Conservation (phyloP, 148 eudicot species). For the Vaccinium vitisidaea region DNA sequence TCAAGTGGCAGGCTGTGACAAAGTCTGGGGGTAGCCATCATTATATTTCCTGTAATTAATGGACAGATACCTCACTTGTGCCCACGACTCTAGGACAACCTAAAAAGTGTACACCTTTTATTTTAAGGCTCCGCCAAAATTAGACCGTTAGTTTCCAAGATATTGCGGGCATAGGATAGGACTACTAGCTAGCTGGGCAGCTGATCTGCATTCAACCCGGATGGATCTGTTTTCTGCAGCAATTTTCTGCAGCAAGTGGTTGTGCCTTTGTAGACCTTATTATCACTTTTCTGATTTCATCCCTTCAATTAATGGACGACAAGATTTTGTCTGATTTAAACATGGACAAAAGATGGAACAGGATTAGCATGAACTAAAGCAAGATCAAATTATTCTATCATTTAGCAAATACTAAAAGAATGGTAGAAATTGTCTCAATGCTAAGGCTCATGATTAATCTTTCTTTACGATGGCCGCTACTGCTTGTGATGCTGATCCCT, state of each 20-base stretch:
- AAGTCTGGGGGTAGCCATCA: neutral
- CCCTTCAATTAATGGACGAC: neutral
- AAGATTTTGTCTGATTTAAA: neutral
- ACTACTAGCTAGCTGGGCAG: neutral
- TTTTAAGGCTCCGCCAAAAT: neutral
- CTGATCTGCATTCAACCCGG: neutral
- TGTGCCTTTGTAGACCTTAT: neutral
- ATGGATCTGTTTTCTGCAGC: neutral
- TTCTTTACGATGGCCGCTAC: too few relatives aligned
- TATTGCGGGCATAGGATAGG: neutral
- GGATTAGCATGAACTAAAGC: too few relatives aligned
- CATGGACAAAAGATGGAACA: neutral
- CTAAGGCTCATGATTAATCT: neutral
- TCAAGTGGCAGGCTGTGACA: neutral
- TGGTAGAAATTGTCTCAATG: neutral
- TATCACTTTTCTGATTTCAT: neutral
- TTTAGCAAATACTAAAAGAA: neutral
- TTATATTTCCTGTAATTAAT: constrained; percentile 14
- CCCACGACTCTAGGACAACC: neutral
- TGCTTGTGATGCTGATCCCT: neutral
- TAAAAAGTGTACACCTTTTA: neutral
- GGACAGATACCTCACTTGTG: constrained; percentile 21
- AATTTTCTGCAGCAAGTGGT: neutral
- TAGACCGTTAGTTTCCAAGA: constrained; percentile 13
- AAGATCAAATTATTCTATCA: neutral